Conservation (phyloP, 192 early-diverging fungal species). For the Coemansia sp. region DNA sequence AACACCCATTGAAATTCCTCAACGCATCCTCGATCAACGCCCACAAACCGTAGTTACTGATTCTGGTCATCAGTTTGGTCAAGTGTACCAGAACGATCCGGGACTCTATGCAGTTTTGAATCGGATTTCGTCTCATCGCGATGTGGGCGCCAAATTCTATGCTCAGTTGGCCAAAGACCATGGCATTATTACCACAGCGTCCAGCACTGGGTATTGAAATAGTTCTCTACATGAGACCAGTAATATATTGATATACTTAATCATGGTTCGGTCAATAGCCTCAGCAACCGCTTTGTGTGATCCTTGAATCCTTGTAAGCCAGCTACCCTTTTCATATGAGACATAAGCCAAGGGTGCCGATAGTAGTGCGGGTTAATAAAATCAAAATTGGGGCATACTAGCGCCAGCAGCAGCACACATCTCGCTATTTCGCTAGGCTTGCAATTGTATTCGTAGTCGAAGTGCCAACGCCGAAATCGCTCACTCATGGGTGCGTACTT, state of each 20-base stretch:
- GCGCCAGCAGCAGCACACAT: constrained; percentile 4
- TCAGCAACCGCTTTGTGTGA: not conserved
- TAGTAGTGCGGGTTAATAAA: not conserved
- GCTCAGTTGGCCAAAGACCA: constrained; percentile 18
- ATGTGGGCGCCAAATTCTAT: constrained; percentile 29
- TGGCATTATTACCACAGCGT: constrained; percentile 1
- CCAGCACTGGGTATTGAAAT: not conserved
- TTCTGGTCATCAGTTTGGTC: constrained; percentile 29
- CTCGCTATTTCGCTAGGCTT: not conserved
- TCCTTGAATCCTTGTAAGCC: not conserved
- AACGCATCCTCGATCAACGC: constrained; percentile 16
- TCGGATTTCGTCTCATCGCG: constrained; percentile 40
- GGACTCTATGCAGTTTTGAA: constrained; percentile 29
- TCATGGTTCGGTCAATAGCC: not conserved
- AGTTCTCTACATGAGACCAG: not conserved
- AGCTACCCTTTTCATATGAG: not conserved
- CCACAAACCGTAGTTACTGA: constrained; percentile 40
- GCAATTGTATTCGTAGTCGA: not conserved
- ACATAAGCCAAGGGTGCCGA: not conserved
- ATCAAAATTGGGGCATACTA: not conserved
- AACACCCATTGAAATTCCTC: constrained; percentile 30
- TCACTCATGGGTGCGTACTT: not conserved
- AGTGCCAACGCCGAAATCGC: not conserved
- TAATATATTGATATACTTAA: not conserved
- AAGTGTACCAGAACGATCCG: constrained; percentile 13